Evolutionary conservation across 306 rosid species (phyloP), one percentile per base, ranked within the genome.

Genomic region (Fragaria vesca): DNA sequence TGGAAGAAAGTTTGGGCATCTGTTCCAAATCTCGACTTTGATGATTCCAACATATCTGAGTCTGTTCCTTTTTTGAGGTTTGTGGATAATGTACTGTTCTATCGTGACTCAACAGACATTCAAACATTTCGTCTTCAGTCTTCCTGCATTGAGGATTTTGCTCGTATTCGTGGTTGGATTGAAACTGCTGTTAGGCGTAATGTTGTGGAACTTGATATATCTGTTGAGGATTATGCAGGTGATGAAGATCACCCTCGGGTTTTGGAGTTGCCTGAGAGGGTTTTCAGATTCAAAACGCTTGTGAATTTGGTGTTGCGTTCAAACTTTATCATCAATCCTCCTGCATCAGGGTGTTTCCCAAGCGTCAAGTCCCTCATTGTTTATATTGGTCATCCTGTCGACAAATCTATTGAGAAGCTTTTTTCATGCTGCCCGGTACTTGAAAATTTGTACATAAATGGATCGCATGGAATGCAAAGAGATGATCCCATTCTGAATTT

Each of bases 81-180:
- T 34, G 76, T 72, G 18, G 76, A 72, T 36, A 40, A 34, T 20
- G 75, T 48, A 3, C 61, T 48, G 20, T 71, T 71, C 9, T 48
- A 48, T 10, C 62, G 45, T 7, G 18, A 72, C 16, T 18, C 76
- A 18, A 30, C 18, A 12, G 20, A 72, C 62, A 51, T 72, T n/a
- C 30, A 34, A 51, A 72, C 20, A 11, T 11, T 51, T 0, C 9
- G 11, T 50, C 47, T 30, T 4, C 6, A 5, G 20, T 36, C 11
- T 18, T 1, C 1, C 6, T 0, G n/a, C 15, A 43, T 30, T 63
- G 21, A 20, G 10, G 61, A 32, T 28, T 71, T 18, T 0, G 34
- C 60, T 28, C 60, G 58, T 2, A 5, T 48, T 48, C 5, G 13
- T 48, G 28, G 75, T 32, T 51, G 63, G 75, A 72, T 72, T 32